Evolutionary conservation across 1,284 basidiomycete genomes (phyloP), one percentile per base, ranked within the genome.

Genomic region (Melampsora larici-populina): DNA sequence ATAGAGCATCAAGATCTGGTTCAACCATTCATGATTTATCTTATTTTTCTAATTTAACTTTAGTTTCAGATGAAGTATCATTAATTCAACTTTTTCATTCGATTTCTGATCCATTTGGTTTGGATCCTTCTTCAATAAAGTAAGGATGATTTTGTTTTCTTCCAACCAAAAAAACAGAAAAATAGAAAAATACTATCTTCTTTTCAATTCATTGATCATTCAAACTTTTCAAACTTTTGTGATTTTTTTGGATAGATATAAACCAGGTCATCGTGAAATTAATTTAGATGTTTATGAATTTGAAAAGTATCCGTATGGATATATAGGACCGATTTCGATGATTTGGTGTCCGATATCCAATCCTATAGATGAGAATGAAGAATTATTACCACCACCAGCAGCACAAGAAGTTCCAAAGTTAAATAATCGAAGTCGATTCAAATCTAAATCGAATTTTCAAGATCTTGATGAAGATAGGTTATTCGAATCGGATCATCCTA

Each of bases 11-110:
- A 0, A 55, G 36, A 58, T 91, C 92, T 80, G 91, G 90, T 1
- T 90, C 90, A 0, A 93, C 94, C 72, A 84, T 95, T 0, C 92
- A 94, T 78, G 94, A 97, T 82, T 90, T 90, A 0, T 94, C 93
- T 7, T 97, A 96, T 83, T 88, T 88, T 80, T 88, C 89, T 0
- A 86, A 90, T 5, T 86, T 95, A 21, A 90, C 94, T 82, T 82
- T 97, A 4, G 86, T 86, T 73, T 92, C 92, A 0, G 85, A 87
- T 0, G 86, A 90, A 80, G 81, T 82, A 0, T 83, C 88, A 0
- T 82, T 97, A 0, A 85, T 87, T 58, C 78, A n/a, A n/a, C n/a
- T n/a, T n/a, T n/a, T n/a, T n/a, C n/a, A n/a, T n/a, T n/a, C n/a
- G n/a, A n/a, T n/a, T 5, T 81, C 79, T 60, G 81, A 81, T 65